A percentile compares a stretch with the other conserved stretches of the same genome.
phyloP scores from a whole-genome alignment of 192 early-diverging fungal species.

The Ambispora gerdemannii region DNA sequence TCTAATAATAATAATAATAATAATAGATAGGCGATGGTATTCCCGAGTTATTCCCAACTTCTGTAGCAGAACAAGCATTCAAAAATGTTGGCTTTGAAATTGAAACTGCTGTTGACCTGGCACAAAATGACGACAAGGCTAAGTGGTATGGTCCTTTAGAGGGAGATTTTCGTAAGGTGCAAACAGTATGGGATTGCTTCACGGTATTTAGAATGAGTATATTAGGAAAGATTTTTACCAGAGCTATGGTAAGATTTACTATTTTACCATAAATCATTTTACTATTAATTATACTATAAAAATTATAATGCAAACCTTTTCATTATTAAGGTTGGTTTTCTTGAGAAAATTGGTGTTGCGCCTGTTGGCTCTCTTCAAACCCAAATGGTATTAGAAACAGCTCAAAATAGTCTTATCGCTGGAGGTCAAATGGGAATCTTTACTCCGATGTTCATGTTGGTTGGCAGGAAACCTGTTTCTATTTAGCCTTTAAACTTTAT shows the following conservation, averaged over 20 bases:
- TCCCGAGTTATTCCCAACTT: constrained; percentile 75
- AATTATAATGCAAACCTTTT: background rate
- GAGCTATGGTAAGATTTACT: constrained; percentile 60
- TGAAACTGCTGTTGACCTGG: constrained; percentile 63
- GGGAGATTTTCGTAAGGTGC: constrained; percentile 51
- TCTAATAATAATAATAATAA: constrained; percentile 2
- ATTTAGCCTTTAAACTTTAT: too few species aligned
- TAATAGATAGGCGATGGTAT: constrained; percentile 79
- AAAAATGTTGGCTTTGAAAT: constrained; percentile 87
- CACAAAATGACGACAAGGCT: constrained; percentile 62
- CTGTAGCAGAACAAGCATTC: constrained; percentile 73
- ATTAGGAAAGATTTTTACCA: constrained; percentile 69
- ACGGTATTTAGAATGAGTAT: constrained; percentile 49
- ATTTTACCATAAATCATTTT: background rate
- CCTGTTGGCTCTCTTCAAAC: constrained; percentile 85
- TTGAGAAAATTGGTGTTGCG: constrained; percentile 81
- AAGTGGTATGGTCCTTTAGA: constrained; percentile 85
- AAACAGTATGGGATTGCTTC: constrained; percentile 49
- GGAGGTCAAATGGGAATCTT: constrained; percentile 80
- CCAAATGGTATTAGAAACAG: constrained; percentile 75
- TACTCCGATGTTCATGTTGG: constrained; percentile 94
- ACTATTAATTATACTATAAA: background rate
- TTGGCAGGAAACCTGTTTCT: constrained; percentile 62
- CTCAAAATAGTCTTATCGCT: constrained; percentile 76
- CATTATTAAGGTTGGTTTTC: constrained; percentile 17